Percentiles rank a stretch among this genome's conserved stretches.
Evolutionary conservation across 768 basidiomycete genomes (phyloP).

Genomic region (Inosperma sp.): DNA sequence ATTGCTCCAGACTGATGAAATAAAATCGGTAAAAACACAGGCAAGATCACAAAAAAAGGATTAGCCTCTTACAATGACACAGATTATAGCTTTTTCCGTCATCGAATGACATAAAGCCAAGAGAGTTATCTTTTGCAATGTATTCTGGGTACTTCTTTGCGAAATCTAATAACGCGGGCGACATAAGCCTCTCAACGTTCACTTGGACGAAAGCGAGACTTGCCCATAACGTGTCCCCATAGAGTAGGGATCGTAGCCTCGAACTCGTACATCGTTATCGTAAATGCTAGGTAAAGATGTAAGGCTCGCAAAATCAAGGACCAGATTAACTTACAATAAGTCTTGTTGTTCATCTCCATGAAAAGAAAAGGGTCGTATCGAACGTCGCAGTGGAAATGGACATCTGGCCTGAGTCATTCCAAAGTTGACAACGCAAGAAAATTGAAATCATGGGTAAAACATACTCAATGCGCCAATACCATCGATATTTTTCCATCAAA

Average conservation of each 20-base stretch:
- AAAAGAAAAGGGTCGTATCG: conserved; percentile 62
- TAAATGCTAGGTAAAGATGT: conserved; percentile 45
- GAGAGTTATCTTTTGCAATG: conserved; percentile 53
- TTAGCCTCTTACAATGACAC: conserved; percentile 55
- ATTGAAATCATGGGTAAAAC: conserved; percentile 17
- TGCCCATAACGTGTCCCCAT: conserved; percentile 67
- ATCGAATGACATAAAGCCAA: conserved; percentile 48
- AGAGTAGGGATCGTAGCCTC: conserved; percentile 70
- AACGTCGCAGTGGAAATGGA: conserved; percentile 73
- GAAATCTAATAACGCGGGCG: conserved; percentile 44
- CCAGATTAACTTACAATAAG: conserved; percentile 44
- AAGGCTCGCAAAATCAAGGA: conserved; percentile 17
- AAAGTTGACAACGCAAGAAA: conserved; percentile 11
- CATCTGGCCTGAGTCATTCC: conserved; percentile 45
- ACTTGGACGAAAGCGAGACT: conserved; percentile 13
- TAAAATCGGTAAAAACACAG: neutral
- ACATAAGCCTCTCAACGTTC: neutral
- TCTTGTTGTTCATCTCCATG: conserved; percentile 66
- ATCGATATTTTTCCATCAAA: conserved; percentile 59
- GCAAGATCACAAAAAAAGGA: conserved; percentile 1
- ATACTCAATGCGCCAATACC: conserved; percentile 80
- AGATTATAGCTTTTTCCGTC: conserved; percentile 62
- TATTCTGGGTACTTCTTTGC: conserved; percentile 49
- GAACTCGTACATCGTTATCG: conserved; percentile 71
- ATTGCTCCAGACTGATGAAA: conserved; percentile 52